phyloP scores from a whole-genome alignment of 257 asterid species.

The Orobanche coerulescens region DNA sequence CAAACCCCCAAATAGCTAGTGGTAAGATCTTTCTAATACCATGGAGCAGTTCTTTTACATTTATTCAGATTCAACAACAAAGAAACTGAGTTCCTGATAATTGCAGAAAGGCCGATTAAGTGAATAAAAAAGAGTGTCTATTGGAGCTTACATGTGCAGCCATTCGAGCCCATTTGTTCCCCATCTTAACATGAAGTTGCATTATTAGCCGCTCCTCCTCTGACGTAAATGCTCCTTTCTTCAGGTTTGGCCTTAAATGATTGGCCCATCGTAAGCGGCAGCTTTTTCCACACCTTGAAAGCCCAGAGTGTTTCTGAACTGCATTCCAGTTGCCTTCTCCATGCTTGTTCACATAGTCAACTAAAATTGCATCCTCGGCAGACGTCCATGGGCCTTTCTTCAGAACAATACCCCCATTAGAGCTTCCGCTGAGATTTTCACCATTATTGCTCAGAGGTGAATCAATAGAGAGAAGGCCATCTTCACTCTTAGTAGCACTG shows the following conservation, averaged over 20 bases:
- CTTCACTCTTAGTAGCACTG: slow-evolving; percentile 39
- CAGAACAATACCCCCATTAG: slow-evolving; percentile 33
- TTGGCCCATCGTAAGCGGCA: slow-evolving; percentile 68
- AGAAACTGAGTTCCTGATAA: slow-evolving; percentile 8
- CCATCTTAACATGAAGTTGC: slow-evolving; percentile 71
- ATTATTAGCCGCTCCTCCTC: slow-evolving; percentile 54
- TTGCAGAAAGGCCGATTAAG: slow-evolving; percentile 17
- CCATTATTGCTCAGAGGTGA: slow-evolving; percentile 47
- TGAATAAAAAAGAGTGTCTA: slow-evolving; percentile 4
- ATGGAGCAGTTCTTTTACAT: slow-evolving; percentile 1
- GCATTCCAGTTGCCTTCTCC: slow-evolving; percentile 78
- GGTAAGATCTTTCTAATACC: slow-evolving; percentile 6
- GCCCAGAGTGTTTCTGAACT: slow-evolving; percentile 60
- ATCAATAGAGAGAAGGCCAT: slow-evolving; percentile 44
- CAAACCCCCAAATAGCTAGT: slow-evolving; percentile 8
- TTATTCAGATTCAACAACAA: slow-evolving; percentile 9
- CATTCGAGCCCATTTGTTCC: slow-evolving; percentile 72
- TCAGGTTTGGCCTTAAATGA: slow-evolving; percentile 64
- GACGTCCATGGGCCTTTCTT: slow-evolving; percentile 74
- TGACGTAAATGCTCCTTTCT: slow-evolving; percentile 59
- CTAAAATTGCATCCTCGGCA: slow-evolving; percentile 52
- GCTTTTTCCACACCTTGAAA: slow-evolving; percentile 66
- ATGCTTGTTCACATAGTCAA: slow-evolving; percentile 55
- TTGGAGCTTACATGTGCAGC: slow-evolving; percentile 57
- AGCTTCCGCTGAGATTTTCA: slow-evolving; percentile 34